Conservation (phyloP, 2,329 filamentous ascomycete species). For the Fusarium oligoseptatum region DNA sequence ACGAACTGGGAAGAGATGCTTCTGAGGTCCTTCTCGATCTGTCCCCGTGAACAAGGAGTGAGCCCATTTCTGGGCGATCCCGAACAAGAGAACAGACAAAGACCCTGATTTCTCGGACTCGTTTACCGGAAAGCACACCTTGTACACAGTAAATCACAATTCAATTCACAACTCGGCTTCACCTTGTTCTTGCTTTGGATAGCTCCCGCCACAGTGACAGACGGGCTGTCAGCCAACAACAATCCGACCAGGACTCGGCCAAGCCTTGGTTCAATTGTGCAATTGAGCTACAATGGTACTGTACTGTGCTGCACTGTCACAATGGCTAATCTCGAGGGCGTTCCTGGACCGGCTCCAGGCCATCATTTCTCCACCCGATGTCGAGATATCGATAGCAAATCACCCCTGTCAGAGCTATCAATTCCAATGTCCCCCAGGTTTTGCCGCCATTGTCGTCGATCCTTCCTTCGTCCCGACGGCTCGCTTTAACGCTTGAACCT, state of each 20-base stretch:
- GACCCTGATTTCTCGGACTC: constrained; percentile 12
- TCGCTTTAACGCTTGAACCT: constrained; percentile 22
- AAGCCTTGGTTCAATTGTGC: constrained; percentile 23
- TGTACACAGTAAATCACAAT: not conserved
- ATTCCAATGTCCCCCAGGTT: constrained; percentile 33
- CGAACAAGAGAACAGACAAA: constrained; percentile 29
- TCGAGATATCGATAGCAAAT: constrained; percentile 28
- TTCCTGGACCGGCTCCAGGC: constrained; percentile 7
- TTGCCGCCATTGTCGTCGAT: constrained; percentile 39
- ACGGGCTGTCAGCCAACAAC: constrained; percentile 33
- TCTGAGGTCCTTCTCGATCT: constrained; percentile 23
- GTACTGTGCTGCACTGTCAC: not conserved
- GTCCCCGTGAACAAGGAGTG: constrained; percentile 31
- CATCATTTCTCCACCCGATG: constrained; percentile 2
- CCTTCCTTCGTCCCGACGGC: constrained; percentile 11
- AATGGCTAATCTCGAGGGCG: constrained; percentile 18
- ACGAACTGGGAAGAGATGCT: constrained; percentile 14
- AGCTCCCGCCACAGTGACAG: constrained; percentile 27
- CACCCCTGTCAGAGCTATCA: constrained; percentile 30
- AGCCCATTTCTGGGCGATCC: constrained; percentile 26
- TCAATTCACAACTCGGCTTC: not conserved
- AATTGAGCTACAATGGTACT: constrained; percentile 18
- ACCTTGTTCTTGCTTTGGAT: constrained; percentile 21
- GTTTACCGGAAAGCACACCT: constrained; percentile 10
- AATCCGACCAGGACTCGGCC: constrained; percentile 5